Conservation (phyloP, 129 eudicot species). For the Heracleum sosnowskyi region DNA sequence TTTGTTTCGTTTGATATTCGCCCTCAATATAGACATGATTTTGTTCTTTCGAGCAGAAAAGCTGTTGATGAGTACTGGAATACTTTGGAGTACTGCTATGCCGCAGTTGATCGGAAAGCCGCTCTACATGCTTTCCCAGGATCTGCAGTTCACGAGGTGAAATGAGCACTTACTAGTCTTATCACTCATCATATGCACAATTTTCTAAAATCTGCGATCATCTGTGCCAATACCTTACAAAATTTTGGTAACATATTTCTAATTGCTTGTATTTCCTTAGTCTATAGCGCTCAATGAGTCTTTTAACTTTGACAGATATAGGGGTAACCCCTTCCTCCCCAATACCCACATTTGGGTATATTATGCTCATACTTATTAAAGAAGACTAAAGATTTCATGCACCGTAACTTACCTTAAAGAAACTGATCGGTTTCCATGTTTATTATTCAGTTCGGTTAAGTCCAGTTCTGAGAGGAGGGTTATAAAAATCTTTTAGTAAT, state of each 20-base stretch:
- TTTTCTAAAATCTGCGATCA: not conserved
- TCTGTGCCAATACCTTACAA: not conserved
- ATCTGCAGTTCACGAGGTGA: conserved; percentile 78
- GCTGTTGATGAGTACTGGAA: conserved; percentile 87
- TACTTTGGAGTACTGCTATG: conserved; percentile 85
- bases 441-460: not conserved
- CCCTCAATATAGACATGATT: conserved; percentile 86
- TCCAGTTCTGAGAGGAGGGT: not conserved
- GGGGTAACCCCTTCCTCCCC: not conserved
- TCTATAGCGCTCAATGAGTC: not conserved
- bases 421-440: not conserved
- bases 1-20: conserved; percentile 53
- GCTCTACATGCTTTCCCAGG: conserved; percentile 94
- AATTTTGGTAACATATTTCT: not conserved
- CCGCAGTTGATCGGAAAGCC: conserved; percentile 74
- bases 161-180: not conserved
- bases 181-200: not conserved
- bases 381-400: not conserved
- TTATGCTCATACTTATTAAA: not conserved
- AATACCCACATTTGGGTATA: not conserved
- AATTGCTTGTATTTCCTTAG: not conserved
- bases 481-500: not conserved
- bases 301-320: not conserved
- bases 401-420: not conserved
- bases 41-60: conserved; percentile 68